Evolutionary conservation across 2,329 filamentous ascomycete species (phyloP), one percentile per base, ranked within the genome.

Genomic region (Trichoderma guizhouense): DNA sequence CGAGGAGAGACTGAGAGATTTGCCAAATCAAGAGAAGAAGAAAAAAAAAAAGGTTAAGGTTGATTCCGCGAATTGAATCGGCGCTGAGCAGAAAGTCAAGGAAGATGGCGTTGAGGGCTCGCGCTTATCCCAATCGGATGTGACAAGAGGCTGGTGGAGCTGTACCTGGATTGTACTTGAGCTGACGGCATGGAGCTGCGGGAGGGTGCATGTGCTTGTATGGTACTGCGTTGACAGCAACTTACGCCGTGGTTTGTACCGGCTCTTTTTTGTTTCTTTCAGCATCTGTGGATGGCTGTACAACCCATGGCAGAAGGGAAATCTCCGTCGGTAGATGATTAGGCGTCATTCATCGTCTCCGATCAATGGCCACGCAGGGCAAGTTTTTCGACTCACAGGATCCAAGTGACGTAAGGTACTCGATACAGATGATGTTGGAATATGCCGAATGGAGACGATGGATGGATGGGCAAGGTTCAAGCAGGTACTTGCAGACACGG

Each of bases 41-140:
- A 26, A 9, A 26, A 61, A 57, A 69, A 28, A 28, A 68, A n/a
- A n/a, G n/a, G n/a, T n/a, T n/a, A n/a, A 34, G 55, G 9, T 53
- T 51, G 67, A 11, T 26, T 69, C 66, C 21, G 32, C 53, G 30
- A 24, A n/a, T 57, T n/a, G 32, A 43, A 30, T 24, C 32, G 64
- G 64, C 66, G 66, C 53, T 69, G 66, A 69, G 55, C 30, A 61
- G 32, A 51, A 61, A 62, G 36, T 69, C 43, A 26, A 58, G 28
- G 24, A 67, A 28, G 64, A 72, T 68, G 70, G 70, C 70, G 64
- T 61, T 53, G 57, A 60, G 39, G 39, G 34, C 55, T 43, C 36
- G 64, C 71, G 71, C 71, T 68, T 72, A 58, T 51, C 64, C 71
- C 28, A 67, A 71, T 71, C 55, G 55, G 55, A 58, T 39, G 24